Base-by-base conservation (phyloP, 2,329 filamentous ascomycete species). In the Pseudogymnoascus sp. region DNA sequence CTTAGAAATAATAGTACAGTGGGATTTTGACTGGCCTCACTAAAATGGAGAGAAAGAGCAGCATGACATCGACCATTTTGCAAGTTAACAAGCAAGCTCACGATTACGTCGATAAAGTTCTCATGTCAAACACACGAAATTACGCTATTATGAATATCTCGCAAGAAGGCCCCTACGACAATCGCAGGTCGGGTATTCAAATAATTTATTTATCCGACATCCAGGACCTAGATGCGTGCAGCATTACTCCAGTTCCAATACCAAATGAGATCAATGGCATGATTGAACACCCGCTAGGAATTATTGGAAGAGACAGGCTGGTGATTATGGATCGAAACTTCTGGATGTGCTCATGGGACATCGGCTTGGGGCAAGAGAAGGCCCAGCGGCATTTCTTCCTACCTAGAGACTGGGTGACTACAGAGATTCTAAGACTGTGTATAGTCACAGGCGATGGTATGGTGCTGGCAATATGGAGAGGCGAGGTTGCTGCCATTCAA, bases 381-480 rank as follows among this genome's bases (percentile, higher is more conserved):
- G 15, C 10, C 13, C 42, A 62, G 8, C n/a, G 29, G 29, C 60
- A 63, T 18, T 63, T 58, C 55, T 62, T 62, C 25, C 37, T 63
- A 13, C 62, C 62, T 3, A 33, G 39, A 21, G 59, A 63, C 33
- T 63, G 62, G 62, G 31, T 61, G 39, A 62, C 40, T 42, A 37
- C n/a, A 8, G 48, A 42, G 18, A 40, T 45, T 55, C 15, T 63
- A 15, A 21, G 31, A 9, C 5, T 63, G 3, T 63, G 60, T 62
- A 10, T 21, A 3, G 15, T 63, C 10, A 45, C 58, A 8, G 18
- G n/a, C 2, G 62, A 63, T 42, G 62, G 62, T 18, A 61, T 27
- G 8, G 42, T 63, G 18, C 25, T 63, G 29, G n/a, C 33, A n/a
- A 60, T 45, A 8, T 5, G 42, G 5, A 59, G 39, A 33, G 62